Evolutionary conservation across 768 basidiomycete genomes (phyloP), one percentile per base, ranked within the genome.

Genomic region (Ramaria sp.): DNA sequence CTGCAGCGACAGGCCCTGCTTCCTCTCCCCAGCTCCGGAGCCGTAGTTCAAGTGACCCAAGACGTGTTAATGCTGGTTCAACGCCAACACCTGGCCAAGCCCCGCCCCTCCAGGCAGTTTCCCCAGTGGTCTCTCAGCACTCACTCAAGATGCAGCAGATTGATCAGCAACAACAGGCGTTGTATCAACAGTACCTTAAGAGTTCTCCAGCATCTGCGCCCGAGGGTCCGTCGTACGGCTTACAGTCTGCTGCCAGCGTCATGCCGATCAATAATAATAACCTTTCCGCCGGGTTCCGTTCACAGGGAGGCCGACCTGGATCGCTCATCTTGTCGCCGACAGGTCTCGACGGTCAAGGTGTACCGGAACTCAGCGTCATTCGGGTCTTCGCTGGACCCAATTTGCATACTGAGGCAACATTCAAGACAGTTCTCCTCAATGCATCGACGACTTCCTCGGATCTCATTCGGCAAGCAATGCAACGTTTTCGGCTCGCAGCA

Each of bases 391-490:
- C 95, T 0, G 96, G 95, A 27, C 82, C 85, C 60, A 77, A 89
- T 60, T 65, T 98, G 59, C 83, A 92, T 65, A 90, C 92, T 0
- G 94, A 98, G 61, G 91, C 93, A 1, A 96, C 95, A 5, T 99
- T 99, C 78, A 98, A 98, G 73, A 98, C 96, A 5, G 96, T 95
- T 1, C 70, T 98, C 16, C 77, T 98, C 54, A 97, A 94, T 62
- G 73, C 86, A 4, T 82, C 82, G 0, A 97, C 95, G 0, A 87
- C 85, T 0, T 79, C 90, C 0, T 70, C 75, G 0, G 95, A 96
- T 56, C 79, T 99, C 39, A 78, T 98, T 49, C 77, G 79, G 55
- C 96, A 99, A 70, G 90, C 94, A 5, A 84, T 93, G 53, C 95
- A 97, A 66, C 82, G 96, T 6, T 98, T 99, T 81, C 73, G 89